Evolutionary conservation across 1,284 basidiomycete genomes (phyloP), one percentile per base, ranked within the genome.

Genomic region (Waitea zeae): DNA sequence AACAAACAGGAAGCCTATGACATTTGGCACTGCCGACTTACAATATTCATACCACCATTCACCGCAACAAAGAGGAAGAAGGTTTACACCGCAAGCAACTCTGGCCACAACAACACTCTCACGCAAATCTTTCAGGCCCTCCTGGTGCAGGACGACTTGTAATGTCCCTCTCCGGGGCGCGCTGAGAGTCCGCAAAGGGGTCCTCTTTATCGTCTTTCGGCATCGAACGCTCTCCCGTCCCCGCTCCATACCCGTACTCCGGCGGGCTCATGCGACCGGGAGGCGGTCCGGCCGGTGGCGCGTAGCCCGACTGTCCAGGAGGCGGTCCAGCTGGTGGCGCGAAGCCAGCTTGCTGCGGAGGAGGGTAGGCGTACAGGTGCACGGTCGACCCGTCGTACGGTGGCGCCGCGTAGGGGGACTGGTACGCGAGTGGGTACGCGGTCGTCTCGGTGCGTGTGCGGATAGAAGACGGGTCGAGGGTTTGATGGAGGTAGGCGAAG

Each of bases 401-500:
- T 39, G 52, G 48, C 15, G 34, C 44, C n/a, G 40, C 45, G 26
- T 42, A 33, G 17, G 46, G 47, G 20, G 36, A 33, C 36, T 49
- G 49, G 33, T 47, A 45, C 3, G 46, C 41, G 6, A 58, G 55
- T 12, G 50, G 38, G 17, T 53, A 58, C 11, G 44, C 46, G 29
- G 54, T n/a, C n/a, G n/a, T n/a, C n/a, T n/a, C n/a, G n/a, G n/a
- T n/a, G n/a, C n/a, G 39, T 44, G 56, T 59, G n/a, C 42, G 58
- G 35, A 49, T 49, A 17, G 57, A 59, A 4, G 52, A 44, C 0
- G 81, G 79, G 49, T 86, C 77, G 19, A 69, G 59, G 6, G 70
- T 48, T 54, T 87, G 82, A 17, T 71, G 69, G 49, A 77, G 74
- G 56, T 73, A 87, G 6, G 61, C 59, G 46, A 75, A 74, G 1